A percentile compares a stretch with the other conserved stretches of the same genome.
Conservation (phyloP, 306 rosid species). For the Begonia peltatifolia region DNA sequence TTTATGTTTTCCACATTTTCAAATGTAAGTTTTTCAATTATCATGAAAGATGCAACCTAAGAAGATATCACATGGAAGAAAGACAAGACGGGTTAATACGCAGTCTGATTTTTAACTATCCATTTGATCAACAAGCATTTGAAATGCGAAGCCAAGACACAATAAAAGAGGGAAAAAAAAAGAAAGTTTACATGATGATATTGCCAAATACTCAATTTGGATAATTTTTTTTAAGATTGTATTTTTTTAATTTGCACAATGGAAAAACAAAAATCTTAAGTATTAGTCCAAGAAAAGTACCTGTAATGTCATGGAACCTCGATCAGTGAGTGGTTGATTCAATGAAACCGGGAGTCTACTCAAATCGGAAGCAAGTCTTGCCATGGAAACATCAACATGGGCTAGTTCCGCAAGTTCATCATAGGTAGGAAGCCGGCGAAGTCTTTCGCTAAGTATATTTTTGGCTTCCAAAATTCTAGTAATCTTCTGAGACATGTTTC, state of each 20-base stretch:
- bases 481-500: conserved; percentile 33
- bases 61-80: too few species aligned
- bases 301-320: conserved; percentile 43
- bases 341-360: conserved; percentile 46
- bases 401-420: conserved; percentile 40
- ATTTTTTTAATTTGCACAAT: background rate
- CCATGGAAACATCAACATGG: conserved; percentile 24
- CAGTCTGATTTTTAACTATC: too few species aligned
- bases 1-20: too few species aligned
- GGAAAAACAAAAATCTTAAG: background rate
- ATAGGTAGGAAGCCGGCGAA: conserved; percentile 35
- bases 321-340: conserved; percentile 26
- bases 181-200: too few species aligned
- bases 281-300: conserved; percentile 16
- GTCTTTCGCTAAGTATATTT: conserved; percentile 26
- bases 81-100: too few species aligned
- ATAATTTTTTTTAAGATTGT: too few species aligned
- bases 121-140: too few species aligned
- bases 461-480: conserved; percentile 50
- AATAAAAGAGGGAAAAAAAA: too few species aligned
- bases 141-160: too few species aligned
- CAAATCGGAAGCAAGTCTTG: conserved; percentile 39
- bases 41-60: too few species aligned
- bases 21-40: too few species aligned
- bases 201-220: too few species aligned